Conservation (phyloP, 192 early-diverging fungal genomes). For the Podila verticillata region DNA sequence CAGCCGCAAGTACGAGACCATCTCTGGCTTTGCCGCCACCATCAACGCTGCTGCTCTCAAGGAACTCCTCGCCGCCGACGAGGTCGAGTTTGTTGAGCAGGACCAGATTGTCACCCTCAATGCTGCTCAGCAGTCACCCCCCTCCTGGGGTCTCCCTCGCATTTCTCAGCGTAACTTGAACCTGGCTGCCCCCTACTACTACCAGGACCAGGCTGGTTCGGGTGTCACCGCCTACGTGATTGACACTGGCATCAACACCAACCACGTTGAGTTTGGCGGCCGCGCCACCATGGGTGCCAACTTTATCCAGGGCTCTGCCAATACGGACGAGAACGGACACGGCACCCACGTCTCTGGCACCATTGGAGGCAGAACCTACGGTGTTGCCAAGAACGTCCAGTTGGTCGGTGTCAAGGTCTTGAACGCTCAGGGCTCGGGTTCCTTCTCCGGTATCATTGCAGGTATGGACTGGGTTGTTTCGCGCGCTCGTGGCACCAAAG, state of each 20-base stretch:
- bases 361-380: constrained; percentile 60
- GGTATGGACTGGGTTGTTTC: constrained; percentile 10
- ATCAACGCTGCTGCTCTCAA: background rate
- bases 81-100: no score
- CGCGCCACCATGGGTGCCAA: constrained; percentile 50
- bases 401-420: constrained; percentile 70
- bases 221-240: no score
- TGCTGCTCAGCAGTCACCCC: no score
- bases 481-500: constrained; percentile 4
- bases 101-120: no score
- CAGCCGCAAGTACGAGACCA: background rate
- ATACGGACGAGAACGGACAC: constrained; percentile 55
- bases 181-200: no score
- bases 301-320: constrained; percentile 21
- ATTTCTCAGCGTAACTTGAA: no score
- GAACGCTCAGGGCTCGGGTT: constrained; percentile 48
- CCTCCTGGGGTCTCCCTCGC: no score
- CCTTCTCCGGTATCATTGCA: constrained; percentile 8
- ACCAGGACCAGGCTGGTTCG: no score
- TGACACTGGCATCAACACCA: no score
- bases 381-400: constrained; percentile 75
- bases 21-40: background rate
- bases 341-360: no score
- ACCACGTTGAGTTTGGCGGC: constrained; percentile 51
- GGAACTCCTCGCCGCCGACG: no score